Percentiles rank a stretch among this genome's conserved stretches.
These are phyloP conservation scores for Tulasnella sp. DNA, from an alignment of 768 basidiomycete genomes.

Conservation along the genomic window DNA sequence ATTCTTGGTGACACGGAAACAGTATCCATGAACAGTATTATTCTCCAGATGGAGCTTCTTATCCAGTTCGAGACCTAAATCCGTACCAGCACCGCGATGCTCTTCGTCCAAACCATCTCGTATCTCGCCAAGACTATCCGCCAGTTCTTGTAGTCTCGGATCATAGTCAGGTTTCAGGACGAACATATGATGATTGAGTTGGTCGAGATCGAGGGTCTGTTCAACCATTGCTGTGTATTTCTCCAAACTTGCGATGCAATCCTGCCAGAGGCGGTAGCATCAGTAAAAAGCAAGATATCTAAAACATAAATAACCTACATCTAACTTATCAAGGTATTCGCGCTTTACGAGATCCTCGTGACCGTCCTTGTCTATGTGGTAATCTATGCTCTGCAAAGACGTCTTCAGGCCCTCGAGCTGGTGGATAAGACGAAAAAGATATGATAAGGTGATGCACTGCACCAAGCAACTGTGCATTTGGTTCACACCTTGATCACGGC, in stretches of 20 bases:
- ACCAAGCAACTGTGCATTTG: neutral
- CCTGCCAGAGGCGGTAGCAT: slow-evolving; percentile 31
- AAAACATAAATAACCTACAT: slow-evolving; percentile 31
- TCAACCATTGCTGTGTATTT: slow-evolving; percentile 94
- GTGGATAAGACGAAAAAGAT: neutral
- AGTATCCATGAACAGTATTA: slow-evolving; percentile 79
- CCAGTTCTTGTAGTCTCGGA: slow-evolving; percentile 54
- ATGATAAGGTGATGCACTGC: neutral
- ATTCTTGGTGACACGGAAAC: slow-evolving; percentile 83
- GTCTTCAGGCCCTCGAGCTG: slow-evolving; percentile 71
- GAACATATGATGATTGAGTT: slow-evolving; percentile 64
- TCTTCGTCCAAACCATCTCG: slow-evolving; percentile 78
- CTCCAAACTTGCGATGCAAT: slow-evolving; percentile 49
- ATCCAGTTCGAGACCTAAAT: slow-evolving; percentile 73
- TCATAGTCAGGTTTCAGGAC: slow-evolving; percentile 92
- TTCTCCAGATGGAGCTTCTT: slow-evolving; percentile 96
- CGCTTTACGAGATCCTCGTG: slow-evolving; percentile 52
- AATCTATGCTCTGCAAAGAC: slow-evolving; percentile 42
- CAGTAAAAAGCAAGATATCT: neutral
- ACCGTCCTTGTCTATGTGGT: slow-evolving; percentile 34
- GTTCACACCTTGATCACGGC: slow-evolving; percentile 64
- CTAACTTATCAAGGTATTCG: slow-evolving; percentile 50
- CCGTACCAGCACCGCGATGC: slow-evolving; percentile 55
- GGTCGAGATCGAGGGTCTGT: slow-evolving; percentile 82
- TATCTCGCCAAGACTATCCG: slow-evolving; percentile 53